Conservation (phyloP, 1,139 yeast species). For the Geotrichum armillariae region DNA sequence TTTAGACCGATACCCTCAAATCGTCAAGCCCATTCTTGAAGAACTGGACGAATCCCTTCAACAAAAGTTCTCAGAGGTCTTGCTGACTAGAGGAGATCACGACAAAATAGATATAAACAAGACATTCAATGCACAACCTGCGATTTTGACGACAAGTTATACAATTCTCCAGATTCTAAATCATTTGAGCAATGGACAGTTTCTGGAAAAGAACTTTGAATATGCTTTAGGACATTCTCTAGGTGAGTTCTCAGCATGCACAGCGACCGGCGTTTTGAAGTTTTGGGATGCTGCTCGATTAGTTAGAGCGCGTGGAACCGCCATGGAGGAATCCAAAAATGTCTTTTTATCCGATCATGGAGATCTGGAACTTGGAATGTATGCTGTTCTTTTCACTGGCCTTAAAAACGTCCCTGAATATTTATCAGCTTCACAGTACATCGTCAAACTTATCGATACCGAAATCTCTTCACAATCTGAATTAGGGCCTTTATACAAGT, state of each 20-base stretch:
- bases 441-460: slow-evolving; percentile 5
- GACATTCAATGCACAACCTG: slow-evolving; percentile 63
- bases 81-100: slow-evolving; percentile 27
- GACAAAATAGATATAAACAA: slow-evolving; percentile 28
- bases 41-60: slow-evolving; percentile 38
- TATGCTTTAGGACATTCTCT: slow-evolving; percentile 58
- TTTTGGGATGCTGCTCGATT: slow-evolving; percentile 48
- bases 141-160: slow-evolving; percentile 52
- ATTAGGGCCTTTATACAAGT: slow-evolving; percentile 7
- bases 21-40: slow-evolving; percentile 34
- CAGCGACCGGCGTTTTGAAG: slow-evolving; percentile 47
- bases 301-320: slow-evolving; percentile 52
- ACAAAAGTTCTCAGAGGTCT: slow-evolving; percentile 31
- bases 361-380: slow-evolving; percentile 29
- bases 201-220: slow-evolving; percentile 28
- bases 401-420: not conserved
- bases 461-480: not conserved
- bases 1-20: slow-evolving; percentile 26
- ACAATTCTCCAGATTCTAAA: slow-evolving; percentile 41
- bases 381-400: slow-evolving; percentile 32
- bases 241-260: slow-evolving; percentile 60
- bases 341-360: slow-evolving; percentile 37
- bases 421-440: not conserved
- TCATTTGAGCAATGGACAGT: slow-evolving; percentile 25
- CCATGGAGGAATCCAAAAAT: slow-evolving; percentile 46